Percentiles rank a stretch among this genome's conserved stretches.
Evolutionary conservation across 2,329 filamentous ascomycete species (phyloP).

Genomic region (Sarocladium oryzae): DNA sequence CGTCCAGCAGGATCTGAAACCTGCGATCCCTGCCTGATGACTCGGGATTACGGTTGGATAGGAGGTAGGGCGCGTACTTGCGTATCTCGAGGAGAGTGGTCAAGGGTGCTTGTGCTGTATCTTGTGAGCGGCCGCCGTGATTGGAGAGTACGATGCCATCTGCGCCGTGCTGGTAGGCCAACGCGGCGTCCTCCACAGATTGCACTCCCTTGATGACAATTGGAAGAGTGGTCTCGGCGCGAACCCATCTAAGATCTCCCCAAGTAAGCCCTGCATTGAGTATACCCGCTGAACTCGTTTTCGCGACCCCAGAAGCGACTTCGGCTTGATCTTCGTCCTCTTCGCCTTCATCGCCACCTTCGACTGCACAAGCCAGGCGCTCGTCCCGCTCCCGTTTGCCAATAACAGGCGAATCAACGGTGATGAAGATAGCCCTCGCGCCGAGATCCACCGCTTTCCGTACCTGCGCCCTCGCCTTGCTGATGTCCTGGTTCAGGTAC

Average conservation of each 20-base stretch:
- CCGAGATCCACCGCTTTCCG: slow-evolving; percentile 60
- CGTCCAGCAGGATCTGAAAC: slow-evolving; percentile 52
- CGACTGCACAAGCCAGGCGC: slow-evolving; percentile 31
- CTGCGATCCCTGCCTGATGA: not conserved
- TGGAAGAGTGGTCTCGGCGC: slow-evolving; percentile 25
- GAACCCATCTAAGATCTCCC: slow-evolving; percentile 25
- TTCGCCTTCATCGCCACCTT: not conserved
- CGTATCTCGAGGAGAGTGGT: slow-evolving; percentile 14
- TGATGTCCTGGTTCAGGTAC: slow-evolving; percentile 51
- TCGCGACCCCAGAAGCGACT: slow-evolving; percentile 29
- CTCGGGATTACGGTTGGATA: not conserved
- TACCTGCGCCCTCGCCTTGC: slow-evolving; percentile 28
- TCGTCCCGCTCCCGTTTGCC: slow-evolving; percentile 46
- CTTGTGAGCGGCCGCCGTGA: slow-evolving; percentile 35
- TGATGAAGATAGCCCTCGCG: slow-evolving; percentile 54
- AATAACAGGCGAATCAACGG: slow-evolving; percentile 50
- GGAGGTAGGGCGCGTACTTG: slow-evolving; percentile 8
- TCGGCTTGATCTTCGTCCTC: slow-evolving; percentile 36
- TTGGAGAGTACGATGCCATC: slow-evolving; percentile 34
- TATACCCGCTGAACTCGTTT: not conserved
- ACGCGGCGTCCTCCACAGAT: slow-evolving; percentile 30
- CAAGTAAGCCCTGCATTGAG: slow-evolving; percentile 1
- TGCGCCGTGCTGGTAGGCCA: slow-evolving; percentile 23
- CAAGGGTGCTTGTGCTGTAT: slow-evolving; percentile 18
- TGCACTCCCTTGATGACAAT: slow-evolving; percentile 32